A percentile compares a stretch with the other conserved stretches of the same genome.
These are phyloP conservation scores for Gaeumannomyces sp. DNA, from an alignment of 2,329 filamentous ascomycete species.

Conservation along the genomic window DNA sequence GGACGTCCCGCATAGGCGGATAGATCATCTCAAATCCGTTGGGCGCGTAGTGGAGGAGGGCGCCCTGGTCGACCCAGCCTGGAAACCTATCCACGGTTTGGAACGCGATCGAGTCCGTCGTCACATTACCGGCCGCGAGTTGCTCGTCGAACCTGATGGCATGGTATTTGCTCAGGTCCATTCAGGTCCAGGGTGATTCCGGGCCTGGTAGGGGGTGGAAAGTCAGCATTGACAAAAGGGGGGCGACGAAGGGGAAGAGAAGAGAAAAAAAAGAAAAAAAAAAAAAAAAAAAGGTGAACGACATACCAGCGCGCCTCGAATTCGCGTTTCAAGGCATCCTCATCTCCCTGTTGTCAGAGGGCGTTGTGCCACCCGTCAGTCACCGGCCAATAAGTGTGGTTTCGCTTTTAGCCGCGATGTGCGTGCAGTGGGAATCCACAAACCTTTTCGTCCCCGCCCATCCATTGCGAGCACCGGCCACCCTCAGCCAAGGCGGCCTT, in stretches of 20 bases:
- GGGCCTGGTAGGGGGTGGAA: slow-evolving; percentile 20
- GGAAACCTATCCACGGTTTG: slow-evolving; percentile 47
- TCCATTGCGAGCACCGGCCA: slow-evolving; percentile 38
- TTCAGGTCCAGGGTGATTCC: slow-evolving; percentile 45
- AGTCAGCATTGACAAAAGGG: neutral
- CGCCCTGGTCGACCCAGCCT: slow-evolving; percentile 41
- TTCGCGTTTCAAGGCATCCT: slow-evolving; percentile 31
- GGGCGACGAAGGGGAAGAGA: neutral
- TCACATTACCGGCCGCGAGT: slow-evolving; percentile 30
- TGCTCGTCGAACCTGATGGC: slow-evolving; percentile 40
- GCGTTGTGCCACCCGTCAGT: too few species aligned
- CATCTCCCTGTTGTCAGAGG: slow-evolving; percentile 19
- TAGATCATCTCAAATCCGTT: slow-evolving; percentile 37
- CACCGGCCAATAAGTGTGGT: too few species aligned
- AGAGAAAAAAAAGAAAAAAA: neutral
- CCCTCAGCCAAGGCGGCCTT: slow-evolving; percentile 41
- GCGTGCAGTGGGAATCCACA: too few species aligned
- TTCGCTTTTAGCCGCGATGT: too few species aligned
- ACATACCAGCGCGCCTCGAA: slow-evolving; percentile 37
- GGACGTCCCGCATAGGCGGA: slow-evolving; percentile 33
- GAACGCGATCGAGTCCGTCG: slow-evolving; percentile 39
- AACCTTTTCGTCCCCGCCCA: slow-evolving; percentile 33
- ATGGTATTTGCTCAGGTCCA: slow-evolving; percentile 51
- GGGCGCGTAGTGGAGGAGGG: slow-evolving; percentile 44
- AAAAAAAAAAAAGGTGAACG: neutral